Percentiles rank a stretch among this genome's conserved stretches.
phyloP scores from a whole-genome alignment of 257 asterid species.

The Leptodermis oblonga region DNA sequence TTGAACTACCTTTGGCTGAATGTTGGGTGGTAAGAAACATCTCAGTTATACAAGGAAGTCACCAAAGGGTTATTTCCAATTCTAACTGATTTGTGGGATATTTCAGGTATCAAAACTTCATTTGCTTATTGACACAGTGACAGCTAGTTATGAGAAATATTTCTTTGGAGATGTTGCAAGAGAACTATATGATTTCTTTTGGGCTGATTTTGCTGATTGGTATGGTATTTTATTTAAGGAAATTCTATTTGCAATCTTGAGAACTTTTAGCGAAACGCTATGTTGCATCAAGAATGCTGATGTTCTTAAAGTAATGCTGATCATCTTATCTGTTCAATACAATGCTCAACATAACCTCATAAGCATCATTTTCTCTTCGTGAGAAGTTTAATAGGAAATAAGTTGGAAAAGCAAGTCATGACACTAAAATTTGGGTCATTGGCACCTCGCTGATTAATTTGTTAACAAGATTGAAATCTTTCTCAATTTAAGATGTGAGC shows the following conservation, averaged over 20 bases:
- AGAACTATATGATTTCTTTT: conserved; percentile 89
- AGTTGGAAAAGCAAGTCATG: neutral
- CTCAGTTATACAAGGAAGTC: conserved; percentile 12
- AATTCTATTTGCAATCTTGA: neutral
- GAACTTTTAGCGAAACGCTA: neutral
- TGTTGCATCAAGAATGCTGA: neutral
- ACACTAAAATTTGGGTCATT: neutral
- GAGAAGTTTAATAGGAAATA: neutral
- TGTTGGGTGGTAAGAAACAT: conserved; percentile 91
- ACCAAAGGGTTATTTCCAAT: conserved; percentile 3
- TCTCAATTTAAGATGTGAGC: neutral
- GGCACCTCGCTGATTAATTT: neutral
- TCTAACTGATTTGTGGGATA: conserved; percentile 19
- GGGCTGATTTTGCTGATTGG: conserved; percentile 99
- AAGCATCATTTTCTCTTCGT: neutral
- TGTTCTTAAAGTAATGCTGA: neutral
- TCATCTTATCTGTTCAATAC: neutral
- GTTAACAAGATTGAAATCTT: neutral
- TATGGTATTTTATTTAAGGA: conserved; percentile 24
- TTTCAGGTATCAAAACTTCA: conserved; percentile 88
- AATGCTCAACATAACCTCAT: neutral
- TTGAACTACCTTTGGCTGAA: conserved; percentile 77
- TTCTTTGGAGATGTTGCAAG: conserved; percentile 93
- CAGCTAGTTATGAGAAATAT: conserved; percentile 76
- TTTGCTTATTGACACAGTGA: conserved; percentile 69